These are phyloP conservation scores for Trichoderma aggressivum DNA, from an alignment of 2,329 filamentous ascomycete species.

Conservation along the genomic window DNA sequence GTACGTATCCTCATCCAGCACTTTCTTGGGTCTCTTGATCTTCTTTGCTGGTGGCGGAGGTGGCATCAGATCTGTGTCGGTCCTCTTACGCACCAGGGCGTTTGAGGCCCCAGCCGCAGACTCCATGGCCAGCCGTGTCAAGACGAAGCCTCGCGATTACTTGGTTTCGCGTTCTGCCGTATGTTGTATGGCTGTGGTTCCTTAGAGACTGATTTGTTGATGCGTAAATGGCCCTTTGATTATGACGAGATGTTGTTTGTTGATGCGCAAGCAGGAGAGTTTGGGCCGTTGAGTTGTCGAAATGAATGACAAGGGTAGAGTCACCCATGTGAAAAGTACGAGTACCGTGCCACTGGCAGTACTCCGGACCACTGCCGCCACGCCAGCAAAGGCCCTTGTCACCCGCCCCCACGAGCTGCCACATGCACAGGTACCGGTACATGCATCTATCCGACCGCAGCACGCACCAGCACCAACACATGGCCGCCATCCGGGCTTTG, in stretches of 20 bases:
- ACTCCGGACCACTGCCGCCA: constrained; percentile 1
- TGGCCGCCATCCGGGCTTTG: background rate
- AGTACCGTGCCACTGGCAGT: background rate
- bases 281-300: background rate
- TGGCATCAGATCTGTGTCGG: constrained; percentile 73
- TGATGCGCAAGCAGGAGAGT: background rate
- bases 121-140: constrained; percentile 35
- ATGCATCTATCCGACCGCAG: constrained; percentile 17
- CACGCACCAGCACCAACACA: background rate
- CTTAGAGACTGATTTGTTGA: background rate
- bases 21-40: constrained; percentile 83
- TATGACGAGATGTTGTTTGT: background rate
- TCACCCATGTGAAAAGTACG: background rate
- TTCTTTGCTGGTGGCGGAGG: constrained; percentile 81
- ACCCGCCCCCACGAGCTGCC: constrained; percentile 3
- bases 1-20: constrained; percentile 93
- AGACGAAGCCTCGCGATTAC: background rate
- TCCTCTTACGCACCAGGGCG: constrained; percentile 65
- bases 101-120: constrained; percentile 38
- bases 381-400: background rate
- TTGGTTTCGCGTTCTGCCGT: background rate
- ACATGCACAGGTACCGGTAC: background rate
- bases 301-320: background rate
- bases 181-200: background rate
- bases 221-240: background rate